Evolutionary conservation across 2,329 filamentous ascomycete genomes (phyloP).

Genomic region (Xylariales sp.): DNA sequence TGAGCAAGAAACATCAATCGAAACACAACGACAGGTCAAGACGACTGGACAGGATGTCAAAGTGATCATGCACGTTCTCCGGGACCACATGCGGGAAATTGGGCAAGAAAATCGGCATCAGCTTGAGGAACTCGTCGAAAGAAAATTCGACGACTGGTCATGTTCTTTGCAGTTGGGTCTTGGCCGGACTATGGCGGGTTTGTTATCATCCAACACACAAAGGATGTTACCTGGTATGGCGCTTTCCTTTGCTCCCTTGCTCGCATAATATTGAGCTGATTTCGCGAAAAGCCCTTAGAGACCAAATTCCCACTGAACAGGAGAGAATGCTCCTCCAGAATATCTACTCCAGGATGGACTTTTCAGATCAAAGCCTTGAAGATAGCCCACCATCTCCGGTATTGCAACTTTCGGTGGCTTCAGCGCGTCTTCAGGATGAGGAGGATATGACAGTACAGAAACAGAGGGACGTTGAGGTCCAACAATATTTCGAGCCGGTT

Average conservation of each 20-base stretch:
- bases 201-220: not conserved
- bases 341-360: not conserved
- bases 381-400: not conserved
- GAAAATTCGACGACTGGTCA: not conserved
- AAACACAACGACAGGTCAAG: not conserved
- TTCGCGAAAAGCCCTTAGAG: not conserved
- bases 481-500: not conserved
- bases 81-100: not conserved
- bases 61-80: not conserved
- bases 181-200: not conserved
- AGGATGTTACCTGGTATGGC: not conserved
- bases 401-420: not conserved
- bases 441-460: not conserved
- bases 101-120: not conserved
- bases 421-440: not conserved
- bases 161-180: not conserved
- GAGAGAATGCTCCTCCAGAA: not conserved
- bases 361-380: not conserved
- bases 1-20: not conserved
- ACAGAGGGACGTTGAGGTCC: not conserved
- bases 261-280: not conserved
- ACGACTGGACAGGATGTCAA: too few species aligned
- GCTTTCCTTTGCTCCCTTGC: not conserved
- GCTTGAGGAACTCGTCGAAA: not conserved
- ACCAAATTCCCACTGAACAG: not conserved